Evolutionary conservation across 192 early-diverging fungal species (phyloP).

Genomic region (Backusella australiensis): DNA sequence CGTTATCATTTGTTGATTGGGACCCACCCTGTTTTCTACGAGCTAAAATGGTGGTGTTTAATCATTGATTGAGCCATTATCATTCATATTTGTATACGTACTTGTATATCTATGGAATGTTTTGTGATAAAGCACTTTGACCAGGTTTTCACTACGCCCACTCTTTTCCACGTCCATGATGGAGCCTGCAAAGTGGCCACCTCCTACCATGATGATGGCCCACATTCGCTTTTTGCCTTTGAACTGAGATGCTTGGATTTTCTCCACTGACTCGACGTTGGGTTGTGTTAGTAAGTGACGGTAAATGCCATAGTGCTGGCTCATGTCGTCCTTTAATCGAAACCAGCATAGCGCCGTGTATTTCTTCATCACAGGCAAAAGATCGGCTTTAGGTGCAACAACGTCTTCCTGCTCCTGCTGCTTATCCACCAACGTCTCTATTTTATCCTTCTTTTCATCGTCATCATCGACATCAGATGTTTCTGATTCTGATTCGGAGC

Average conservation of each 20-base stretch:
- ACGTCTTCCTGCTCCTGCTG: conserved; percentile 11
- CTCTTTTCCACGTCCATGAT: conserved; percentile 73
- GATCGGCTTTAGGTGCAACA: background rate
- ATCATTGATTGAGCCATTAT: background rate
- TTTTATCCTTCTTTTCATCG: conserved; percentile 6
- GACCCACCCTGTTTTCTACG: conserved; percentile 94
- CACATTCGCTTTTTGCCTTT: conserved; percentile 49
- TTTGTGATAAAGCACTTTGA: conserved; percentile 75
- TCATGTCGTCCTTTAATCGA: background rate
- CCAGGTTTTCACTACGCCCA: conserved; percentile 22
- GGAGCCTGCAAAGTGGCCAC: conserved; percentile 89
- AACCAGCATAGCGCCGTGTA: conserved; percentile 41
- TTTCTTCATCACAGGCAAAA: conserved; percentile 10
- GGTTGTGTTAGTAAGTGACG: conserved; percentile 31
- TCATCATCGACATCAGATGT: conserved; percentile 19
- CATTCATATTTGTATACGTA: conserved; percentile 22
- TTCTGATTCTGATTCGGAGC: conserved; percentile 40
- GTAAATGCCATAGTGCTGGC: conserved; percentile 45
- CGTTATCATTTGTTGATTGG: conserved; percentile 77
- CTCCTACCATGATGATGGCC: conserved; percentile 79
- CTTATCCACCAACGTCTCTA: background rate
- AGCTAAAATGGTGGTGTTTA: conserved; percentile 34
- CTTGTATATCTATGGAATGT: conserved; percentile 96
- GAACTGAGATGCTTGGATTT: background rate
- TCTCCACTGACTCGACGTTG: background rate